These are phyloP conservation scores for Pichia sp. DNA, from an alignment of 1,139 yeast genomes.

Conservation along the genomic window DNA sequence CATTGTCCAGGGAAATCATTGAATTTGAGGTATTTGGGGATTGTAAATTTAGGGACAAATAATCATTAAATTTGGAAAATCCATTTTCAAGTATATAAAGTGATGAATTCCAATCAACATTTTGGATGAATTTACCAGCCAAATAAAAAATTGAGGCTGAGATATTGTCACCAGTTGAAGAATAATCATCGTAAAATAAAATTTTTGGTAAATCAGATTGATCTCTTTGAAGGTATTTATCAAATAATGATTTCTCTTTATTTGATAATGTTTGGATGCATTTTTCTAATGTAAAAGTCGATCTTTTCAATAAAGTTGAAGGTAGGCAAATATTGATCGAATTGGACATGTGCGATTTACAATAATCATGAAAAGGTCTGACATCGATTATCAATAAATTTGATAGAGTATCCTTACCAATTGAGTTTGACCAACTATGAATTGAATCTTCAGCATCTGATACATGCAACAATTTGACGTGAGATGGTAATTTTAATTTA, in stretches of 20 bases:
- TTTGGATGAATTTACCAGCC: slow-evolving; percentile 42
- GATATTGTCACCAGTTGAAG: slow-evolving; percentile 17
- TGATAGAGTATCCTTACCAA: slow-evolving; percentile 23
- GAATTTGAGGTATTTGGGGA: not conserved
- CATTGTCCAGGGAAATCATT: slow-evolving; percentile 5
- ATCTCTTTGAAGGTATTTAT: slow-evolving; percentile 22
- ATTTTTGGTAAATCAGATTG: slow-evolving; percentile 31
- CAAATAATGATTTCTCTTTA: slow-evolving; percentile 33
- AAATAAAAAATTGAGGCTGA: slow-evolving; percentile 41
- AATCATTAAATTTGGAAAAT: slow-evolving; percentile 29
- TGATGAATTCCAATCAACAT: slow-evolving; percentile 32
- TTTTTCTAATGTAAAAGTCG: slow-evolving; percentile 41
- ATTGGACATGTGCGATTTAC: slow-evolving; percentile 39
- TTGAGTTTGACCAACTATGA: slow-evolving; percentile 15
- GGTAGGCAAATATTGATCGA: slow-evolving; percentile 51
- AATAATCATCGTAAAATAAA: slow-evolving; percentile 36
- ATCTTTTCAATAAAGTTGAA: slow-evolving; percentile 44
- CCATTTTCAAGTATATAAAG: slow-evolving; percentile 34
- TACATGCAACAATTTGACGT: slow-evolving; percentile 16
- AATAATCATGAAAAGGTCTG: slow-evolving; percentile 49
- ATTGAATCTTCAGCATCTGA: slow-evolving; percentile 17
- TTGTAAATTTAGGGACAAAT: slow-evolving; percentile 15
- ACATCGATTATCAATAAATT: slow-evolving; percentile 40
- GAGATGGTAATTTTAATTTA: slow-evolving; percentile 21
- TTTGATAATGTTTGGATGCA: slow-evolving; percentile 45